These are phyloP conservation scores for Eremothecium coryli DNA, from an alignment of 1,139 yeast species.

Conservation along the genomic window DNA sequence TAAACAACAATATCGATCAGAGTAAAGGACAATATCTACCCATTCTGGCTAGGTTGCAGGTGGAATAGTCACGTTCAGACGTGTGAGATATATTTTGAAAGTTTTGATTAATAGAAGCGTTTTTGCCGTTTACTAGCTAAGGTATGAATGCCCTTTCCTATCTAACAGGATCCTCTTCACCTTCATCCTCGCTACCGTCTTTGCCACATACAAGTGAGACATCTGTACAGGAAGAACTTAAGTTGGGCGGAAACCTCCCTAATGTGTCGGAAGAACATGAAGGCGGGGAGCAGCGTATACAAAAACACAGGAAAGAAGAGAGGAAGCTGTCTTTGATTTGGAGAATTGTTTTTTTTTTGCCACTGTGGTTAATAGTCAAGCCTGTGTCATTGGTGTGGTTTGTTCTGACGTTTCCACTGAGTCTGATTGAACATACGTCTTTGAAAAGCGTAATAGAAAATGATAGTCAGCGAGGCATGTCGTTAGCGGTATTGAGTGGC, in stretches of 20 bases:
- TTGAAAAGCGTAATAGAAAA: neutral
- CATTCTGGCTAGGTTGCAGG: no score
- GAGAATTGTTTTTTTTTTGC: slow-evolving; percentile 33
- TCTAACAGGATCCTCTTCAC: slow-evolving; percentile 2
- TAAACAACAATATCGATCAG: no score
- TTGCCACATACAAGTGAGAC: no score
- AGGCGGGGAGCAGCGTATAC: neutral
- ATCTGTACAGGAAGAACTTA: slow-evolving; percentile 1
- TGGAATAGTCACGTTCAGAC: no score
- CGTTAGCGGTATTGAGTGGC: neutral
- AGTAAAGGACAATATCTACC: no score
- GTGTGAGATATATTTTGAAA: no score
- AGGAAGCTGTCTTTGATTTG: slow-evolving; percentile 7
- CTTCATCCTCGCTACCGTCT: neutral
- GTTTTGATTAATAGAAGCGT: no score
- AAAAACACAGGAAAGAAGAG: no score
- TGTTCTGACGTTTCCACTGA: slow-evolving; percentile 42
- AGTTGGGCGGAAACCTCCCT: slow-evolving; percentile 1
- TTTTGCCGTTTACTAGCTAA: no score
- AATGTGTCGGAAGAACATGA: slow-evolving; percentile 1
- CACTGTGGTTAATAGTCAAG: slow-evolving; percentile 36
- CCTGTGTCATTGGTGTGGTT: slow-evolving; percentile 41
- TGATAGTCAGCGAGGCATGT: neutral
- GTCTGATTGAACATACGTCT: slow-evolving; percentile 31
- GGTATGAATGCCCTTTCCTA: slow-evolving; percentile 5